Evolutionary conservation across 495 filamentous ascomycete genomes (phyloP), one percentile per base, ranked within the genome.

Genomic region (Cairneyella variabilis): DNA sequence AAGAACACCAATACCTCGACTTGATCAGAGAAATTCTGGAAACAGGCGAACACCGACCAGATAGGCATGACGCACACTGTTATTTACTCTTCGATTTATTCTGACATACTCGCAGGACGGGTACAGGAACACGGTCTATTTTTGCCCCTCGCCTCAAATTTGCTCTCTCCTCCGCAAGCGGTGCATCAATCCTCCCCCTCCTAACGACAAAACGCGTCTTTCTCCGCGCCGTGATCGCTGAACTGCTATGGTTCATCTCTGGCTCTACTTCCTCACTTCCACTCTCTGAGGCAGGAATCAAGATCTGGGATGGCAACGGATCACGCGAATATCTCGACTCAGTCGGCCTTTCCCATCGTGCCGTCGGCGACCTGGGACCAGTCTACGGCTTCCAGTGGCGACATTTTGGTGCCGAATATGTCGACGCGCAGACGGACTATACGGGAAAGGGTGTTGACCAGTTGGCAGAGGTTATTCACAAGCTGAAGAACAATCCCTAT

Each of bases 341-440:
- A 48, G 75, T 92, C 12, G 91, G 92, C 5, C 78, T 97, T 10
- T 69, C 76, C 0, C 77, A 93, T 62, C 87, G 91, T 52, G 87
- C 76, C 26, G 86, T 79, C 18, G 93, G 95, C 53, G 93, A 98
- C 65, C 78, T 98, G 0, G 93, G 93, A 1, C 95, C 95, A 50
- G 91, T 98, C 0, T 98, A 98, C 66, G 93, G 93, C 3, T 98
- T 98, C 75, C 93, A 98, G 68, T 98, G 93, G 93, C 88, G 95
- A 18, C 93, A 97, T 66, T 98, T 98, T 62, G 93, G 93, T 26
- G 93, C 93, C 8, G 78, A 86, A 51, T 97, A 98, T 65, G 69
- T 80, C 11, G 88, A 95, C 62, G 77, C 83, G 10, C 68, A 85
- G 44, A 79, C 86, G 0, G 90, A 97, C 65, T 98, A 98, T 69